Evolutionary conservation across 1,284 basidiomycete species (phyloP).

Genomic region (Malassezia arunalokei): DNA sequence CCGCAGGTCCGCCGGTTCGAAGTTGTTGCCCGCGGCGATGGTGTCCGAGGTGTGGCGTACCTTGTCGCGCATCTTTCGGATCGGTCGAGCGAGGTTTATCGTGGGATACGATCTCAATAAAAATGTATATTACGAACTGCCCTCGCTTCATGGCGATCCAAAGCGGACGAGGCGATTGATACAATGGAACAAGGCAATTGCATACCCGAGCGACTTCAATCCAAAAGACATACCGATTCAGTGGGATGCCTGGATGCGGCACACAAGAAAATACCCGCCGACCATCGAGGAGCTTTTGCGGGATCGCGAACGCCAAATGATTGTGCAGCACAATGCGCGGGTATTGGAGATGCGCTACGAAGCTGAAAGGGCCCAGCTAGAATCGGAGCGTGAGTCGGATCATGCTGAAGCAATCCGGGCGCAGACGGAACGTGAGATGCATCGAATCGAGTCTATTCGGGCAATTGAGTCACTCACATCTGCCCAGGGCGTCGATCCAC

Average conservation of each 20-base stretch:
- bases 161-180: conserved; percentile 25
- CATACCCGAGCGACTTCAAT: conserved; percentile 23
- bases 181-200: not conserved
- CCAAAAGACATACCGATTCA: conserved; percentile 35
- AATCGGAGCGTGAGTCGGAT: not conserved
- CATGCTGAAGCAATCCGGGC: conserved; percentile 6
- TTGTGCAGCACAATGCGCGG: conserved; percentile 17
- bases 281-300: conserved; percentile 20
- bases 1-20: not conserved
- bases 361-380: not conserved
- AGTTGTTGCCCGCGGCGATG: not conserved
- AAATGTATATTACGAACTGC: conserved; percentile 35
- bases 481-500: not conserved
- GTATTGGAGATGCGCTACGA: conserved; percentile 10
- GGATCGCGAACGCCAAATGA: conserved; percentile 13
- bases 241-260: conserved; percentile 42
- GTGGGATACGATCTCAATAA: conserved; percentile 30
- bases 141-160: conserved; percentile 32
- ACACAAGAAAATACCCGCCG: conserved; percentile 29
- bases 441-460: not conserved
- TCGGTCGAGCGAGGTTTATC: conserved; percentile 30
- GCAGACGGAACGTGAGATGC: not conserved
- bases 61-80: conserved; percentile 20
- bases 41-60: conserved; percentile 5
- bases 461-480: not conserved